Conservation (phyloP, 768 basidiomycete genomes). For the Leccinum aurantiacum region DNA sequence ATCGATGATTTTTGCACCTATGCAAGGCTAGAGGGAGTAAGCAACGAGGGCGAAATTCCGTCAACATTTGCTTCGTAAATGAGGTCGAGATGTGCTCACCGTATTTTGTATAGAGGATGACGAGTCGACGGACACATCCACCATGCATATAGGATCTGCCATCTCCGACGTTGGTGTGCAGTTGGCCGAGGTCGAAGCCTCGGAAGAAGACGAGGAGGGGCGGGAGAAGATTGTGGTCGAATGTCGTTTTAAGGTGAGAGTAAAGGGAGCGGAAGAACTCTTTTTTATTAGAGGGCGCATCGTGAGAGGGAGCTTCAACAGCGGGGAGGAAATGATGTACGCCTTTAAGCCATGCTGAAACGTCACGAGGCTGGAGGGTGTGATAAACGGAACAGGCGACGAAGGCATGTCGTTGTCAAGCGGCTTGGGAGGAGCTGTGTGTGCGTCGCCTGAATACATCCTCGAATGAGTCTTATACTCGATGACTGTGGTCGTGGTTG, state of each 20-base stretch:
- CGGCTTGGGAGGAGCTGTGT: slow-evolving; percentile 18
- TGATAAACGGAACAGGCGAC: slow-evolving; percentile 28
- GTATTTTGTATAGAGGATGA: background rate
- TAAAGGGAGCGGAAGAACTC: slow-evolving; percentile 26
- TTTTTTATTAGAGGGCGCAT: slow-evolving; percentile 31
- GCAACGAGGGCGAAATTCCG: background rate
- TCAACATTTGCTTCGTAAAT: slow-evolving; percentile 8
- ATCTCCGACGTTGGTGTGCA: slow-evolving; percentile 21
- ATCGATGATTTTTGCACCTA: slow-evolving; percentile 32
- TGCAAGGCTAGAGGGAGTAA: slow-evolving; percentile 19
- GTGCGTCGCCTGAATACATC: slow-evolving; percentile 14
- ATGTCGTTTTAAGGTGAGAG: slow-evolving; percentile 25
- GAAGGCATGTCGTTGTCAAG: slow-evolving; percentile 25
- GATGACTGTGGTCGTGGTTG: slow-evolving; percentile 8
- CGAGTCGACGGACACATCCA: slow-evolving; percentile 2
- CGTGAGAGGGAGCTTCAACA: slow-evolving; percentile 28
- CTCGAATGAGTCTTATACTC: slow-evolving; percentile 21
- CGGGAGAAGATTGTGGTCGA: slow-evolving; percentile 26
- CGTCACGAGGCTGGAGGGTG: slow-evolving; percentile 28
- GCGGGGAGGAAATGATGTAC: slow-evolving; percentile 24
- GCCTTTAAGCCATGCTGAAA: slow-evolving; percentile 32
- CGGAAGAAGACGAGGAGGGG: slow-evolving; percentile 19
- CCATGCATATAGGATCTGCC: slow-evolving; percentile 21
- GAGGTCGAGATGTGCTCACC: slow-evolving; percentile 18
- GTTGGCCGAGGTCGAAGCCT: slow-evolving; percentile 9